Base-by-base conservation (phyloP, 108 stramenopile species). In the Pseudonitzschia pungens region DNA sequence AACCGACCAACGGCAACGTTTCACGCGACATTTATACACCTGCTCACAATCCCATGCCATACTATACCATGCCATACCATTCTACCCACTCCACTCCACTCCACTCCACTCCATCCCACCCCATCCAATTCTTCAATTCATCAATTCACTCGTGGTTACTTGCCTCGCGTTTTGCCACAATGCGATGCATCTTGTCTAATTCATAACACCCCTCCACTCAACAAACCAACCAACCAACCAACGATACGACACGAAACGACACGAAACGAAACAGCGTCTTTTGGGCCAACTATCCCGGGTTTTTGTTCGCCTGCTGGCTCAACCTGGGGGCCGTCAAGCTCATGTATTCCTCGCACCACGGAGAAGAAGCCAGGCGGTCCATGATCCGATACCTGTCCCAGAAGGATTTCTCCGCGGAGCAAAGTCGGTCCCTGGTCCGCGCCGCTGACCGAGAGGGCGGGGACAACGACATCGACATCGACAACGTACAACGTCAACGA, bases 321-420 rank as follows among this genome's bases (percentile, higher is more conserved):
- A 93, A 93, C 72, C 60, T 91, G 63, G 76, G 79, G 12, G 92
- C 90, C 12, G 77, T 75, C 48, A 91, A 93, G 54, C 73, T 93
- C 0, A 82, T 88, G 68, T 91, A 91, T 68, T 64, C 77, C 27
- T 77, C 81, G 42, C 62, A 80, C 64, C 72, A 81, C 45, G n/a
- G 71, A 11, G 63, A 52, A 0, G 66, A 69, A 51, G 77, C 84
- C 69, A 59, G 73, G 45, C 52, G 65, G 15, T 80, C 84, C 9
- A 76, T 89, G 40, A 72, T 87, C 0, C 55, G 64, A 15, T 77
- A 77, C 42, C 76, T 48, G 18, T 48, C 45, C 45, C 1, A 4
- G 16, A 48, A 2, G 18, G 18, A 48, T 2, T 11, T 48, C 45
- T 48, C 18, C 15, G 36, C 4, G 29, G 12, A 62, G 0, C 12